These are phyloP conservation scores for Torrubiellomyces zombiae DNA, from an alignment of 2,329 filamentous ascomycete genomes.

Conservation along the genomic window DNA sequence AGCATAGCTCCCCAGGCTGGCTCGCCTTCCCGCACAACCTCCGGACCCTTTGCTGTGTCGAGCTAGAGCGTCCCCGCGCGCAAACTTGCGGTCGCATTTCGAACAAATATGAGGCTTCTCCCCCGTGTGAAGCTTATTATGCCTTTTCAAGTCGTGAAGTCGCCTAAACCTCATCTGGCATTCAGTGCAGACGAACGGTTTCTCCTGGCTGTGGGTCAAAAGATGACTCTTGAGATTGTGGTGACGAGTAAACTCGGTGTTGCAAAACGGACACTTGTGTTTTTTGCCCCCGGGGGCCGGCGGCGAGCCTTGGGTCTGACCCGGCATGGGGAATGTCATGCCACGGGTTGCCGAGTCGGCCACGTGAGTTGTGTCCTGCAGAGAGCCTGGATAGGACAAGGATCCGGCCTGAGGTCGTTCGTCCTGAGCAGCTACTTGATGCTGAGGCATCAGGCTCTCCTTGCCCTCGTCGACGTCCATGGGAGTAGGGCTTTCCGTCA, in stretches of 20 bases:
- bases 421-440: slow-evolving; percentile 30
- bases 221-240: slow-evolving; percentile 97
- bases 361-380: slow-evolving; percentile 25
- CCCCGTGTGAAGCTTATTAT: slow-evolving; percentile 91
- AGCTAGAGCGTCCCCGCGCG: slow-evolving; percentile 83
- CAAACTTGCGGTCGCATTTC: slow-evolving; percentile 89
- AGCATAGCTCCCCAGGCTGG: slow-evolving; percentile 70
- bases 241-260: slow-evolving; percentile 91
- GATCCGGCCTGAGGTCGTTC: slow-evolving; percentile 33
- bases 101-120: slow-evolving; percentile 90
- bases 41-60: slow-evolving; percentile 91
- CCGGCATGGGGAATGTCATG: slow-evolving; percentile 41
- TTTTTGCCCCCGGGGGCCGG: slow-evolving; percentile 56
- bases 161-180: slow-evolving; percentile 85
- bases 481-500: slow-evolving; percentile 33
- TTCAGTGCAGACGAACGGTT: slow-evolving; percentile 87
- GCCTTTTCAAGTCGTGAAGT: slow-evolving; percentile 86
- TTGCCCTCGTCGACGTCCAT: slow-evolving; percentile 37
- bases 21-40: slow-evolving; percentile 79
- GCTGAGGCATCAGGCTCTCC: slow-evolving; percentile 16
- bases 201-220: slow-evolving; percentile 94
- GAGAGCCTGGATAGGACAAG: slow-evolving; percentile 36
- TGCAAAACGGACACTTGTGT: slow-evolving; percentile 92
- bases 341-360: slow-evolving; percentile 29
- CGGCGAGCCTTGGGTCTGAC: slow-evolving; percentile 28